phyloP scores from a whole-genome alignment of 2,329 filamentous ascomycete species.

The Sclerotinia glacialis region DNA sequence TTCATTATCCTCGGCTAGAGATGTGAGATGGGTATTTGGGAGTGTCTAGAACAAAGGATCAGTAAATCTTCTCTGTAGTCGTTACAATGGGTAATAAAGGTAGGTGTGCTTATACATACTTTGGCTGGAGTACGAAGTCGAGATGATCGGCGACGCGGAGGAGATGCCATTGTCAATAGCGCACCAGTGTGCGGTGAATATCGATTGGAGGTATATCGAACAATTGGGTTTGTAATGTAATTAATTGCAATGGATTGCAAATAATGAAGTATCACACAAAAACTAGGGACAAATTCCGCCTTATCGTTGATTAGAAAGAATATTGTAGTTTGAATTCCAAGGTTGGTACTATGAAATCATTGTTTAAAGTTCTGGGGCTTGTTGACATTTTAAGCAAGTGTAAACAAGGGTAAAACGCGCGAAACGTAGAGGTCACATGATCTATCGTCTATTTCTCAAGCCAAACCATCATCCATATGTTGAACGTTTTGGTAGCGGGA shows the following conservation, averaged over 20 bases:
- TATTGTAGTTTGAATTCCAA: constrained; percentile 6
- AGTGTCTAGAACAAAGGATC: constrained; percentile 22
- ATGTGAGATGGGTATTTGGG: constrained; percentile 30
- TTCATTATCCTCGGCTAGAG: constrained; percentile 38
- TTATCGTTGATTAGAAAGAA: constrained; percentile 1
- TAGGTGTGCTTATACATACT: constrained; percentile 29
- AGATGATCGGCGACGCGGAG: constrained; percentile 38
- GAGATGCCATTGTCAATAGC: constrained; percentile 28
- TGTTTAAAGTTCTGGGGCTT: constrained; percentile 8
- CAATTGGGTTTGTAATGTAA: background rate
- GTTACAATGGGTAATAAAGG: constrained; percentile 3
- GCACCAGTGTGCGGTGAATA: background rate
- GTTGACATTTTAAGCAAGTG: constrained; percentile 21
- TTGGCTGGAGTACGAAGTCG: constrained; percentile 39
- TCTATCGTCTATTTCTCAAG: background rate
- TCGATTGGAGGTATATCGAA: background rate
- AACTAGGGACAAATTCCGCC: background rate
- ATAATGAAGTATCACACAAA: background rate
- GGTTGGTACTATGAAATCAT: constrained; percentile 11
- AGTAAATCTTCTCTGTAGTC: background rate
- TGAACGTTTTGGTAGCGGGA: background rate
- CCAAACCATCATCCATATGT: background rate
- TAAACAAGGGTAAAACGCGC: constrained; percentile 21
- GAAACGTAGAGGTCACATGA: background rate
- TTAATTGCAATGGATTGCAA: background rate